These are phyloP conservation scores for Cyberlindnera maritima DNA, from an alignment of 805 yeast species.

Conservation along the genomic window DNA sequence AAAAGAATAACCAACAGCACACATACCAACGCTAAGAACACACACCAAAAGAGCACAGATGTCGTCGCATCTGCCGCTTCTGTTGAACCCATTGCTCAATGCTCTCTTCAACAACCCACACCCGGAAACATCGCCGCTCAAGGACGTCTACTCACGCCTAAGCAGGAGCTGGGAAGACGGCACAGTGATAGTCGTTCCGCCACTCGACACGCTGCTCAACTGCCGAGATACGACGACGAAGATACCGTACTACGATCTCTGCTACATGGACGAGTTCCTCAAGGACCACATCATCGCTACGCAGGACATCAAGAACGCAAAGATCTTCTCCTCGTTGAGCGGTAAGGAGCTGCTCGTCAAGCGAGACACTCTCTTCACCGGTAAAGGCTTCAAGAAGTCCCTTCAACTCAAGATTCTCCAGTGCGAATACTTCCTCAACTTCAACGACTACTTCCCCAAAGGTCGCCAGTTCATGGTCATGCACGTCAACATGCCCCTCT, in stretches of 20 bases:
- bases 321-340: slow-evolving; percentile 51
- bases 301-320: slow-evolving; percentile 30
- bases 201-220: slow-evolving; percentile 42
- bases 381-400: slow-evolving; percentile 53
- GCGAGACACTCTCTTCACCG: slow-evolving; percentile 52
- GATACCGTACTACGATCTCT: slow-evolving; percentile 45
- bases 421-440: slow-evolving; percentile 45
- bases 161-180: slow-evolving; percentile 34
- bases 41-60: slow-evolving; percentile 8
- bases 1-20: neutral
- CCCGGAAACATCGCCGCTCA: slow-evolving; percentile 44
- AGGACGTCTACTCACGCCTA: slow-evolving; percentile 43
- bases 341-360: slow-evolving; percentile 54
- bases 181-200: slow-evolving; percentile 67
- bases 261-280: slow-evolving; percentile 58
- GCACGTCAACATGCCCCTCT: slow-evolving; percentile 53
- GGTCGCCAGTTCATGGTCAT: slow-evolving; percentile 56
- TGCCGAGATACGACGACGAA: slow-evolving; percentile 38
- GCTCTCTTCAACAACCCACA: slow-evolving; percentile 64
- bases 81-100: slow-evolving; percentile 63
- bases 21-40: neutral
- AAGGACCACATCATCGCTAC: slow-evolving; percentile 57
- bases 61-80: slow-evolving; percentile 47
- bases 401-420: slow-evolving; percentile 42
- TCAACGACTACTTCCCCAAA: slow-evolving; percentile 57